Evolutionary conservation across 192 early-diverging fungal species (phyloP).

Genomic region (Globomyces pollinis-pini): DNA sequence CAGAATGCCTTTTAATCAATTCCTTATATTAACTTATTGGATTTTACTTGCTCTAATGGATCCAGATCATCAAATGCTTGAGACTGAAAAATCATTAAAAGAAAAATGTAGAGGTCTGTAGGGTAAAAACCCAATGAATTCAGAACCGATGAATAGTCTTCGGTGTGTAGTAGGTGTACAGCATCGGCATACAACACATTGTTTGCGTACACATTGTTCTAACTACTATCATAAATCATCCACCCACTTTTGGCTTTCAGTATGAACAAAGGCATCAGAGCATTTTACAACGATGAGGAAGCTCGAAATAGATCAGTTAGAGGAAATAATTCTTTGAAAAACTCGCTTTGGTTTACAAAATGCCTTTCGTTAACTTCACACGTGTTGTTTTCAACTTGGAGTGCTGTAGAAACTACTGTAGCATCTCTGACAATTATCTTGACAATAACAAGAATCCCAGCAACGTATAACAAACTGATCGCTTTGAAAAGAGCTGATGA

Average conservation of each 20-base stretch:
- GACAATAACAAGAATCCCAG: background rate
- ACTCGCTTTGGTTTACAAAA: no score
- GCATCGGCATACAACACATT: no score
- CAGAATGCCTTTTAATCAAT: background rate
- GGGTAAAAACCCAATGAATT: no score
- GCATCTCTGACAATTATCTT: background rate
- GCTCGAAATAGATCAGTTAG: background rate
- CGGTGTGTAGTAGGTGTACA: no score
- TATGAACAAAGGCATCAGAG: background rate
- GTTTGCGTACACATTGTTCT: no score
- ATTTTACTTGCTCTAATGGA: slow-evolving; percentile 5
- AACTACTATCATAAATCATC: no score
- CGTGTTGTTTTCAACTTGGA: no score
- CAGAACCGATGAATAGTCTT: no score
- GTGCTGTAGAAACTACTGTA: no score
- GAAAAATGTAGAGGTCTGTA: background rate
- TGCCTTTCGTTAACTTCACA: no score
- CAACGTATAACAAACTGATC: background rate
- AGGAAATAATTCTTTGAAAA: no score
- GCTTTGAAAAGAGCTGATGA: background rate
- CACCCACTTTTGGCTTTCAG: no score
- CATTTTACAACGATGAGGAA: background rate
- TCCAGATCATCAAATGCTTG: slow-evolving; percentile 5
- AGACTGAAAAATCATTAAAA: slow-evolving; percentile 8
- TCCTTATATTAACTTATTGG: background rate